Conservation (phyloP, 2,329 filamentous ascomycete species). For the Colletotrichum sp. region DNA sequence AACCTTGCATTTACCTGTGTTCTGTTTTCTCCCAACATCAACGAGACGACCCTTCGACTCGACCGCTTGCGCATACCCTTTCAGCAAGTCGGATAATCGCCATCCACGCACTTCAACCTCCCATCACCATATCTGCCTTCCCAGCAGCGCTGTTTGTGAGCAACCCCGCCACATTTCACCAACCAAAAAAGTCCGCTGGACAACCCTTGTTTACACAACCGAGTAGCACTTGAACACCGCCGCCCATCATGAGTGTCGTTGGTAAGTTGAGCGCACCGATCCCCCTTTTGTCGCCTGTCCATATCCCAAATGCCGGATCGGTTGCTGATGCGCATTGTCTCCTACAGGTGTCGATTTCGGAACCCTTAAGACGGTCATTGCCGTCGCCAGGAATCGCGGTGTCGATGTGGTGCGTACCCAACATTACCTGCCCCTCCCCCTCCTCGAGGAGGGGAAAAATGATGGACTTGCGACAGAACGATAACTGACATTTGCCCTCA, state of each 20-base stretch:
- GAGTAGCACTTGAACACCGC: conserved; percentile 17
- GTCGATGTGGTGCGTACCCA: conserved; percentile 90
- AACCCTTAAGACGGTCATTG: conserved; percentile 95
- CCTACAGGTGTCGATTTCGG: conserved; percentile 85
- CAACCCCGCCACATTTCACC: conserved; percentile 14
- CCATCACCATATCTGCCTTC: not conserved
- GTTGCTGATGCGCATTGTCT: conserved; percentile 19
- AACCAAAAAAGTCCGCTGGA: not conserved
- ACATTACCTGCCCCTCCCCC: conserved; percentile 16
- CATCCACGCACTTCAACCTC: not conserved
- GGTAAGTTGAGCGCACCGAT: conserved; percentile 42
- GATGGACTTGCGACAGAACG: not conserved
- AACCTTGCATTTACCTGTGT: conserved; percentile 11
- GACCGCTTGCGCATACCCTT: conserved; percentile 17
- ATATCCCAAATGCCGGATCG: not conserved
- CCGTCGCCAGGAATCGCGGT: conserved; percentile 96
- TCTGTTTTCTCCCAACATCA: not conserved
- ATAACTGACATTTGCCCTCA: conserved; percentile 25
- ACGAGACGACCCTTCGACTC: conserved; percentile 14
- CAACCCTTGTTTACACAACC: conserved; percentile 15
- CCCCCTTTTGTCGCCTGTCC: not conserved
- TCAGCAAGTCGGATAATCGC: conserved; percentile 18
- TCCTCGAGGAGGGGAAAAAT: not conserved
- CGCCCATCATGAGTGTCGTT: conserved; percentile 59
- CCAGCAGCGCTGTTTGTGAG: conserved; percentile 11